Conservation (phyloP, 805 yeast genomes). For the Ogataea pilisensis region DNA sequence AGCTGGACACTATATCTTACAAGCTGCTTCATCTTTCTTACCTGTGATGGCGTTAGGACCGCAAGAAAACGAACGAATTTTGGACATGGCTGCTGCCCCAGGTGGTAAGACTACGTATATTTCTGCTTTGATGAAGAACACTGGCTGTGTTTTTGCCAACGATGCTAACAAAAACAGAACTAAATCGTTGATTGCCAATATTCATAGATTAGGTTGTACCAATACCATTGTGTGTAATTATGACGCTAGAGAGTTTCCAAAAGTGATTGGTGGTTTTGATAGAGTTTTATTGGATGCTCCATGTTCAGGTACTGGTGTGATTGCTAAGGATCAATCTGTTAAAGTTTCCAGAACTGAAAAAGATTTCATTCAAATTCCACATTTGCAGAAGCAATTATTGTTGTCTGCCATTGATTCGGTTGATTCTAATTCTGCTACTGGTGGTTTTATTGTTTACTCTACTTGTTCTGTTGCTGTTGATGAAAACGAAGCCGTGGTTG, state of each 20-base stretch:
- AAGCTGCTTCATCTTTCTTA: slow-evolving; percentile 96
- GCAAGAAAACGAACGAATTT: slow-evolving; percentile 90
- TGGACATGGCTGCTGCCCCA: slow-evolving; percentile 99
- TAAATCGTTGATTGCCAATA: slow-evolving; percentile 92
- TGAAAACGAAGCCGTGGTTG: slow-evolving; percentile 98
- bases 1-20: slow-evolving; percentile 96
- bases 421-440: slow-evolving; percentile 86
- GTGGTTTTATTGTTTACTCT: slow-evolving; percentile 93
- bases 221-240: slow-evolving; percentile 96
- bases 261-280: slow-evolving; percentile 97
- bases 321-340: slow-evolving; percentile 94
- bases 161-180: slow-evolving; percentile 97
- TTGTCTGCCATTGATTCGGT: slow-evolving; percentile 96
- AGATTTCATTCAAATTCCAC: slow-evolving; percentile 95
- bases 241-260: slow-evolving; percentile 98
- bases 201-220: slow-evolving; percentile 94
- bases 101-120: slow-evolving; percentile 98
- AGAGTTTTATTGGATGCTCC: slow-evolving; percentile 96
- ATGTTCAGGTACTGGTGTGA: slow-evolving; percentile 99
- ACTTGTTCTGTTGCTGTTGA: slow-evolving; percentile 98
- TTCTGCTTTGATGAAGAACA: slow-evolving; percentile 95
- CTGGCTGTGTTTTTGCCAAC: slow-evolving; percentile 96
- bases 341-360: slow-evolving; percentile 91
- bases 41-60: slow-evolving; percentile 98
- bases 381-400: slow-evolving; percentile 88